Evolutionary conservation across 805 yeast species (phyloP).

Genomic region (Yarrowia sp.): DNA sequence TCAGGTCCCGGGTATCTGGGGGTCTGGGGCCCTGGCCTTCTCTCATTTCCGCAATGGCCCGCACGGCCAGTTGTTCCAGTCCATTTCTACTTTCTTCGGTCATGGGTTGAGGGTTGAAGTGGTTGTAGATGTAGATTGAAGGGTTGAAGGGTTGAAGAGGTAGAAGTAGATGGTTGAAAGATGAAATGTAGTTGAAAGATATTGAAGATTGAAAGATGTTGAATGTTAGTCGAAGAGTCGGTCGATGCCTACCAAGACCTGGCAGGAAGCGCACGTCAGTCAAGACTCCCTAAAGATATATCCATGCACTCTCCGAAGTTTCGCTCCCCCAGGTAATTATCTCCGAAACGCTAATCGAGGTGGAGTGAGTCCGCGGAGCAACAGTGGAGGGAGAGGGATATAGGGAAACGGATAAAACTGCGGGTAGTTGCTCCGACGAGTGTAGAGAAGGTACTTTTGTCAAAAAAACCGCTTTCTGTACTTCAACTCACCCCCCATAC

Average conservation of each 20-base stretch:
- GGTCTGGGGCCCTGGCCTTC: constrained; percentile 15
- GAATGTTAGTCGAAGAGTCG: too few relatives aligned
- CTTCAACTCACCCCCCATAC: not conserved
- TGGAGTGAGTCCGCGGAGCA: not conserved
- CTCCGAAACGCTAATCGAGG: constrained; percentile 15
- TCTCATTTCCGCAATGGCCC: constrained; percentile 16
- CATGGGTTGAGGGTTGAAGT: not conserved
- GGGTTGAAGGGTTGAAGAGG: not conserved
- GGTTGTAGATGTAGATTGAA: not conserved
- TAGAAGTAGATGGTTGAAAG: too few relatives aligned
- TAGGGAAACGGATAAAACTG: too few relatives aligned
- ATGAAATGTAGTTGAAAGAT: too few relatives aligned
- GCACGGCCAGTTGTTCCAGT: constrained; percentile 12
- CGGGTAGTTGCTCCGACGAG: not conserved
- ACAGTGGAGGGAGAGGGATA: not conserved
- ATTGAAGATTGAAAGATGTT: too few relatives aligned
- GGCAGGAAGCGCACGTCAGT: constrained; percentile 15
- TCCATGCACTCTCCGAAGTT: constrained; percentile 18
- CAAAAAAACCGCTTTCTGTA: not conserved
- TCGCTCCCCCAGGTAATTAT: constrained; percentile 23
- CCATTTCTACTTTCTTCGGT: constrained; percentile 1
- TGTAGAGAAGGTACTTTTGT: not conserved
- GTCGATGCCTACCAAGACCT: constrained; percentile 6
- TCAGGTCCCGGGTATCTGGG: constrained; percentile 3
- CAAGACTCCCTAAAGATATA: constrained; percentile 19